Base-by-base conservation (phyloP, 768 basidiomycete genomes). In the Xerocomellus amylosporus region DNA sequence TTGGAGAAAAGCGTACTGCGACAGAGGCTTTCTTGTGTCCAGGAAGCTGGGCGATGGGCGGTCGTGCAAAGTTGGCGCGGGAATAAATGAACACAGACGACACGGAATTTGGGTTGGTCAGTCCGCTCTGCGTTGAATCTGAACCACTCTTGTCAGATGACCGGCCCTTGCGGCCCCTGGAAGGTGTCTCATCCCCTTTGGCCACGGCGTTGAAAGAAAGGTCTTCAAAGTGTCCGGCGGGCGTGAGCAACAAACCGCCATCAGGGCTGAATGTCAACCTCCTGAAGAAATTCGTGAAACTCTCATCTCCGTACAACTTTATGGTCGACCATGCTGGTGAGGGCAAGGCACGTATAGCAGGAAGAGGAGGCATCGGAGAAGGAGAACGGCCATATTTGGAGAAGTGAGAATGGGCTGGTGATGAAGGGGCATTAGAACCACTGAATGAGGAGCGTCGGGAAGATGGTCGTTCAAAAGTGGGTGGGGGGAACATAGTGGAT, bases 191-290 rank as follows among this genome's bases (percentile, higher is more conserved):
- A 47, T 73, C 73, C 30, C 67, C 72, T 58, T 69, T 71, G 39
- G 47, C 28, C 6, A 41, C 51, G 13, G 74, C 72, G 10, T 68
- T 48, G 46, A 81, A 84, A 14, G 88, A 84, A 4, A 92, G 89
- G 69, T 98, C 96, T 67, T 98, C 95, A 64, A 97, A 98, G 66
- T 96, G 91, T 1, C 97, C 97, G 2, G 97, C 96, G 0, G 97
- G 97, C 0, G 97, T 98, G 60, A 98, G 76, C 42, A 99, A 79
- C 34, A 99, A 76, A 10, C 87, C 91, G 0, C 97, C 97, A 67
- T 99, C 97, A 2, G 96, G 92, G 51, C 92, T 93, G 73, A 98
- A 99, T 12, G 88, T 87, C 56, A 99, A 75, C 34, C 97, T 81
- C 28, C 97, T 77, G 79, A 98, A 99, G 76, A 98, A 99, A 63